A percentile compares a stretch with the other conserved stretches of the same genome.
phyloP scores from a whole-genome alignment of 441 rosid species.

The Populus trichocarpa region DNA sequence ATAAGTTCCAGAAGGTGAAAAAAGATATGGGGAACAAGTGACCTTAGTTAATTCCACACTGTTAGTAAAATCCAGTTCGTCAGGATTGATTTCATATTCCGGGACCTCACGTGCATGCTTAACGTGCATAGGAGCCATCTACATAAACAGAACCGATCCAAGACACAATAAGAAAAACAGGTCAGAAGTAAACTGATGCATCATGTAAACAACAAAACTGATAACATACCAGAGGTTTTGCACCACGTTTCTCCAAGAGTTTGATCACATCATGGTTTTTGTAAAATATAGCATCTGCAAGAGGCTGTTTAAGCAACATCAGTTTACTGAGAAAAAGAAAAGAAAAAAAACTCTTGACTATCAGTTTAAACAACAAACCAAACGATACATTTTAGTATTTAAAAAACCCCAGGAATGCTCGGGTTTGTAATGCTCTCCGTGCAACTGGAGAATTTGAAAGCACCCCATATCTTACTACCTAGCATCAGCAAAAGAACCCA shows the following conservation, averaged over 20 bases:
- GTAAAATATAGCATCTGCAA: slow-evolving; percentile 86
- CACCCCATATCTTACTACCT: not conserved
- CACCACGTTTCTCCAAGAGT: slow-evolving; percentile 74
- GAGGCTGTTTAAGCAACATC: slow-evolving; percentile 55
- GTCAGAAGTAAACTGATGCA: not conserved
- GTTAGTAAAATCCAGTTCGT: slow-evolving; percentile 75
- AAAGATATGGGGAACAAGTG: slow-evolving; percentile 2
- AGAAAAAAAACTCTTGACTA: not conserved
- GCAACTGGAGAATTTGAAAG: not conserved
- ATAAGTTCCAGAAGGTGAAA: not conserved
- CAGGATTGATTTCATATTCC: slow-evolving; percentile 75
- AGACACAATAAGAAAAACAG: slow-evolving; percentile 3
- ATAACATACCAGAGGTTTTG: slow-evolving; percentile 63
- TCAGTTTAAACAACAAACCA: not conserved
- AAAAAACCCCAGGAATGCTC: not conserved
- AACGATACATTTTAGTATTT: not conserved
- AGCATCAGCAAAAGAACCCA: not conserved
- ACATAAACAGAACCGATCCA: slow-evolving; percentile 4
- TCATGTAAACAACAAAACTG: not conserved
- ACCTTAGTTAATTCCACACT: slow-evolving; percentile 81
- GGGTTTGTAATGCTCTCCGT: not conserved
- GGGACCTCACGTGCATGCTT: slow-evolving; percentile 83
- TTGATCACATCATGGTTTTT: slow-evolving; percentile 74
- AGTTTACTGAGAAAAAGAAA: slow-evolving; percentile 15
- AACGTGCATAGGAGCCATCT: slow-evolving; percentile 96